Evolutionary conservation across 2,329 filamentous ascomycete species (phyloP).

Genomic region (Phaeosphaeriaceae sp.): DNA sequence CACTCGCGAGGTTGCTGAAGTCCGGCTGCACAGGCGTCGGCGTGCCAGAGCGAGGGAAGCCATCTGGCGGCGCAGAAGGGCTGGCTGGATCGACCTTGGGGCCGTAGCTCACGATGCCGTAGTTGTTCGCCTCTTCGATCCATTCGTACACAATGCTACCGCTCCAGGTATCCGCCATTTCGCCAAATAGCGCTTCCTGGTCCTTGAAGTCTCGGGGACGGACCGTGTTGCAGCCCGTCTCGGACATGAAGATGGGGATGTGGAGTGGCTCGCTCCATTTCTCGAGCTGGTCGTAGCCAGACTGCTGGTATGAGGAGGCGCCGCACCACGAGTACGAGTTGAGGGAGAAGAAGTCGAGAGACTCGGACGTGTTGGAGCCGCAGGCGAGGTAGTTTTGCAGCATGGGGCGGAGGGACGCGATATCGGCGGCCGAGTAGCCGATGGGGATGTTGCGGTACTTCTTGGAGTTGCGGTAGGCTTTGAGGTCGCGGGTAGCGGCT

Average conservation of each 20-base stretch:
- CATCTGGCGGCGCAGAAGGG: slow-evolving; percentile 62
- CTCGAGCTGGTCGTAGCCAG: slow-evolving; percentile 75
- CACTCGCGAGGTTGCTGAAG: slow-evolving; percentile 76
- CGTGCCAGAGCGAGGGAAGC: slow-evolving; percentile 73
- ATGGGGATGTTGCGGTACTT: slow-evolving; percentile 82
- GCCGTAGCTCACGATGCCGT: slow-evolving; percentile 81
- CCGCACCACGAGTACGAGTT: slow-evolving; percentile 78
- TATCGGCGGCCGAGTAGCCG: slow-evolving; percentile 88
- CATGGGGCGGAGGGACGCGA: slow-evolving; percentile 71
- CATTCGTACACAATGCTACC: slow-evolving; percentile 89
- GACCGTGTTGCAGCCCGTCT: slow-evolving; percentile 80
- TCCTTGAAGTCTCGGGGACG: slow-evolving; percentile 71
- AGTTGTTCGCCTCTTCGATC: slow-evolving; percentile 84
- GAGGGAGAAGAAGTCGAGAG: slow-evolving; percentile 82
- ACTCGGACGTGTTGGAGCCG: slow-evolving; percentile 69
- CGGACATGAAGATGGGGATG: slow-evolving; percentile 72
- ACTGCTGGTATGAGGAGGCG: slow-evolving; percentile 59
- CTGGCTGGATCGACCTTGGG: slow-evolving; percentile 58
- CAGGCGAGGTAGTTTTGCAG: slow-evolving; percentile 80
- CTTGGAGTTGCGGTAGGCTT: slow-evolving; percentile 77
- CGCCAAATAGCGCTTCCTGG: slow-evolving; percentile 78
- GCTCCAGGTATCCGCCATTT: slow-evolving; percentile 76
- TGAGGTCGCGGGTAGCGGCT: slow-evolving; percentile 80
- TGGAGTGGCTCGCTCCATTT: slow-evolving; percentile 70
- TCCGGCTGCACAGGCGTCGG: slow-evolving; percentile 78